Conservation (phyloP, 768 basidiomycete species). For the Epithele typhae region DNA sequence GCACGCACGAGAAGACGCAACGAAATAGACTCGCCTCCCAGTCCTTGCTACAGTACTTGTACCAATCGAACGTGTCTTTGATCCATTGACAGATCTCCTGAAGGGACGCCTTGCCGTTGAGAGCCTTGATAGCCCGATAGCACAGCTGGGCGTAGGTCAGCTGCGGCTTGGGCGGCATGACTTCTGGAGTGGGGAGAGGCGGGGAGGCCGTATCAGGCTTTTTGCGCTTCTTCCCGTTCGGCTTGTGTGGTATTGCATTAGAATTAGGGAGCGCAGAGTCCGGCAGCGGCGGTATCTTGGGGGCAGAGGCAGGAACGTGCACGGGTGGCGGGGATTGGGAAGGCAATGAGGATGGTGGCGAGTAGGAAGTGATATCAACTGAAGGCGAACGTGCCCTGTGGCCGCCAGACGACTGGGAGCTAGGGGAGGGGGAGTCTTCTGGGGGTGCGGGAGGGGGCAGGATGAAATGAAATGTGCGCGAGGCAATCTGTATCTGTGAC, state of each 20-base stretch:
- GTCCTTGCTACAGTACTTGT: slow-evolving; percentile 78
- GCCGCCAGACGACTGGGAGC: slow-evolving; percentile 66
- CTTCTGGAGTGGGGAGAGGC: slow-evolving; percentile 54
- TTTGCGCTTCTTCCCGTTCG: slow-evolving; percentile 69
- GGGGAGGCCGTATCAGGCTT: slow-evolving; percentile 41
- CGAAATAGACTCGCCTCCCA: slow-evolving; percentile 72
- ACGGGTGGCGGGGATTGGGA: slow-evolving; percentile 70
- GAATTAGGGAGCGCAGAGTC: slow-evolving; percentile 60
- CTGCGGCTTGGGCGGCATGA: slow-evolving; percentile 85
- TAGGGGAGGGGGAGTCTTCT: slow-evolving; percentile 78
- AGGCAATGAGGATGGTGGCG: slow-evolving; percentile 66
- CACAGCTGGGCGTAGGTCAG: slow-evolving; percentile 92
- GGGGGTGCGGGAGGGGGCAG: slow-evolving; percentile 84
- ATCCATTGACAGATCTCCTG: slow-evolving; percentile 95
- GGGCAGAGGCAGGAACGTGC: slow-evolving; percentile 35
- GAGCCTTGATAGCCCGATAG: slow-evolving; percentile 78
- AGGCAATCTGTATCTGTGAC: slow-evolving; percentile 95
- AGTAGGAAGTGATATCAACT: slow-evolving; percentile 60
- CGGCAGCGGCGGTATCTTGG: slow-evolving; percentile 43
- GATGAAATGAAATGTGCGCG: slow-evolving; percentile 94
- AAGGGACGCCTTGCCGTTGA: slow-evolving; percentile 82
- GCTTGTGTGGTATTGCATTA: slow-evolving; percentile 35
- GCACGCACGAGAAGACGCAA: slow-evolving; percentile 3
- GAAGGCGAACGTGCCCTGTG: slow-evolving; percentile 70
- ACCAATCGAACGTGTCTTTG: slow-evolving; percentile 84